Base-by-base conservation (phyloP, 768 basidiomycete species). In the Lenzites betulinus region DNA sequence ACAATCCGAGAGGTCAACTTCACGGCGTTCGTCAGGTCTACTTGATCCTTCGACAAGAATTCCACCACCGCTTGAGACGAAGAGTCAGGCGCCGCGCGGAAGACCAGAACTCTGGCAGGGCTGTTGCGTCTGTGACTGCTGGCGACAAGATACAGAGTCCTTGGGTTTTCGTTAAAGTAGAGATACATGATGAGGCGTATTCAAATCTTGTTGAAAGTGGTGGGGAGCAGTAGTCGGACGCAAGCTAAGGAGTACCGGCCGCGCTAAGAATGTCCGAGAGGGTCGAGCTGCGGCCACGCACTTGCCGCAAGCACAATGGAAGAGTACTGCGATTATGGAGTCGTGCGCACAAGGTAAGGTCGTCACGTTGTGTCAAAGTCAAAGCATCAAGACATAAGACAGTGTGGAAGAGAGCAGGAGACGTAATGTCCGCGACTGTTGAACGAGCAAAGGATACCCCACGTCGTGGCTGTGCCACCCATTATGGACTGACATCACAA, bases 51-150 rank as follows among this genome's bases (percentile, higher is more conserved):
- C 0, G 82, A 85, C 12, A 95, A 73, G 67, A 95, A 93, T 74
- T 96, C 94, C 23, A 96, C 93, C 43, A 95, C 83, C 46, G 90
- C 90, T 70, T 92, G 90, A 25, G 71, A 73, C 9, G 83, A 73
- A 8, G 62, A 63, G 44, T 71, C 70, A 56, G 76, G 78, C 22
- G 86, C 84, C 23, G 83, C 81, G 49, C 90, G 88, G 72, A 94
- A 92, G 49, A 89, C 81, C 36, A 94, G 83, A 15, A 81, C 89
- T 64, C 82, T 78, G 35, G 73, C 74, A 20, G 90, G 88, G 54
- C 80, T 77, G 18, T 86, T 89, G 44, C 78, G 72, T 57, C 74
- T 77, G 54, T 87, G 84, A 41, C 82, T 76, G 67, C 83, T 83
- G 25, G 90, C 90, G 55, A 88, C 81, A 20, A 94, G 83, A 69